Conservation (phyloP, 1,139 yeast species). For the Suzukiozyma palmioleophila region DNA sequence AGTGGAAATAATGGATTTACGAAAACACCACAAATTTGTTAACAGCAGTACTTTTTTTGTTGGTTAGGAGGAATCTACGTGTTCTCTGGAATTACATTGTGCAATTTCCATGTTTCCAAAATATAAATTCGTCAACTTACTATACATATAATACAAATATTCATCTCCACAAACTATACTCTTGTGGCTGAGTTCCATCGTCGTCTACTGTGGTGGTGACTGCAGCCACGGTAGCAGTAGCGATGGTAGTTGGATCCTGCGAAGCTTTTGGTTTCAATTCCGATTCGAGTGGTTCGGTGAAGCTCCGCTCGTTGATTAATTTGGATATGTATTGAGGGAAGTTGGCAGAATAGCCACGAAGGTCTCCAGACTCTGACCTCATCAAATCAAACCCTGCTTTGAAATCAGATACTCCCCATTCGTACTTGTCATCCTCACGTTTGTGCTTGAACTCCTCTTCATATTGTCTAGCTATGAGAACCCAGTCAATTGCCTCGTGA, state of each 20-base stretch:
- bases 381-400: constrained; percentile 32
- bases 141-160: constrained; percentile 3
- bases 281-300: constrained; percentile 3
- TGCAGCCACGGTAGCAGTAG: constrained; percentile 37
- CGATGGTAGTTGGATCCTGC: constrained; percentile 28
- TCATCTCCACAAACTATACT: constrained; percentile 34
- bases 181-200: constrained; percentile 29
- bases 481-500: constrained; percentile 1
- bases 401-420: constrained; percentile 33
- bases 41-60: no score
- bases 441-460: constrained; percentile 8
- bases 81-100: no score
- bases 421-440: constrained; percentile 5
- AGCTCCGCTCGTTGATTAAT: constrained; percentile 4
- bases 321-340: constrained; percentile 1
- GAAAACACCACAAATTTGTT: neutral
- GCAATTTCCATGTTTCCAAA: neutral
- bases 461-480: constrained; percentile 7
- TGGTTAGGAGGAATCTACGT: no score
- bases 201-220: constrained; percentile 25
- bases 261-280: constrained; percentile 7
- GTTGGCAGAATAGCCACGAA: constrained; percentile 15
- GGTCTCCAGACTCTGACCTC: constrained; percentile 27
- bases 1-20: neutral
- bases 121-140: neutral